Conservation (phyloP, 1,284 basidiomycete genomes). For the Gomphus bonarii region DNA sequence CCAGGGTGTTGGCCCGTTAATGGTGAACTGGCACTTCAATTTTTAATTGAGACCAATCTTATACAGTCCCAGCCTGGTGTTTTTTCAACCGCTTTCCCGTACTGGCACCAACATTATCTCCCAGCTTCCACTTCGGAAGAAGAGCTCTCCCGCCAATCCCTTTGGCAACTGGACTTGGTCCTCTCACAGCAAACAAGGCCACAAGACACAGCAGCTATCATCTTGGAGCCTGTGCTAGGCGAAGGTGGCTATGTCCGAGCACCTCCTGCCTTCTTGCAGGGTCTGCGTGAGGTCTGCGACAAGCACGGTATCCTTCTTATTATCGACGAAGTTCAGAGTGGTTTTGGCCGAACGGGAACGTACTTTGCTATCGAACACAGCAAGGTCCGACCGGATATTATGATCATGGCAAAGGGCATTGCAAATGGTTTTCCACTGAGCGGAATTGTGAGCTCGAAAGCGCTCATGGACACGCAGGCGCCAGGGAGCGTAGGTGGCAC, state of each 20-base stretch:
- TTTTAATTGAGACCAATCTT: neutral
- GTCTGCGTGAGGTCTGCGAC: conserved; percentile 79
- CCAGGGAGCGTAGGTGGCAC: conserved; percentile 85
- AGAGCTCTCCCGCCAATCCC: conserved; percentile 56
- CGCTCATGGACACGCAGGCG: conserved; percentile 71
- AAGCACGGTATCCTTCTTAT: conserved; percentile 77
- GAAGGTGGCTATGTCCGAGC: conserved; percentile 94
- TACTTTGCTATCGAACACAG: conserved; percentile 76
- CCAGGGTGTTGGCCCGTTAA: conserved; percentile 67
- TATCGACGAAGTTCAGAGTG: conserved; percentile 84
- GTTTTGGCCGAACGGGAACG: conserved; percentile 85
- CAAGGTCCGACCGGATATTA: conserved; percentile 77
- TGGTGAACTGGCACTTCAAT: conserved; percentile 40
- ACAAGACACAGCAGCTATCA: conserved; percentile 81
- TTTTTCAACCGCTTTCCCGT: conserved; percentile 79
- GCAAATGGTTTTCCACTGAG: conserved; percentile 94
- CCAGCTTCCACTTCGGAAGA: conserved; percentile 51
- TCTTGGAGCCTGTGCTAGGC: conserved; percentile 88
- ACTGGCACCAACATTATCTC: conserved; percentile 82
- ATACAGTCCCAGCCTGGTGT: conserved; percentile 60
- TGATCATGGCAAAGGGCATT: conserved; percentile 88
- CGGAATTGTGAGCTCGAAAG: conserved; percentile 73
- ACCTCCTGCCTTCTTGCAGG: conserved; percentile 70
- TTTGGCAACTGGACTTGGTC: conserved; percentile 78
- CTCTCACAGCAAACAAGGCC: conserved; percentile 81